These are phyloP conservation scores for Colletotrichum spinosum DNA, from an alignment of 2,329 filamentous ascomycete genomes.

Conservation along the genomic window DNA sequence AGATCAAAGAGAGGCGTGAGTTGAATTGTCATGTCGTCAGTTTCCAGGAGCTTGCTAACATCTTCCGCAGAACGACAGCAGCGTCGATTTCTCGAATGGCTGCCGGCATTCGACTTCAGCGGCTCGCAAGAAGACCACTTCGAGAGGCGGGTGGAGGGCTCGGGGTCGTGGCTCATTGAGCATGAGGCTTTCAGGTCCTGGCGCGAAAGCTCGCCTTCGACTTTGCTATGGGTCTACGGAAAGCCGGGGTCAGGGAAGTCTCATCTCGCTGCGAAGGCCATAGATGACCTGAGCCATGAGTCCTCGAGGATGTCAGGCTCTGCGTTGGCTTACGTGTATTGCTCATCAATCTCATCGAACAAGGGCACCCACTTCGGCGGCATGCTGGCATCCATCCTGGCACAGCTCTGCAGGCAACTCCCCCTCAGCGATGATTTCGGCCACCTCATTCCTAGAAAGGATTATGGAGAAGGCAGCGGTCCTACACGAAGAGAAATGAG, in stretches of 20 bases:
- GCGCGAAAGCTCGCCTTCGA: neutral
- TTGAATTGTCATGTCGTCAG: neutral
- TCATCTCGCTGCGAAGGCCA: conserved; percentile 4
- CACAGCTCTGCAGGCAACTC: no score
- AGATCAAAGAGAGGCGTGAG: neutral
- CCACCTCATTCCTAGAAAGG: no score
- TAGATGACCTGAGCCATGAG: neutral
- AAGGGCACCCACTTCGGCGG: no score
- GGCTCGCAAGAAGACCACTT: conserved; percentile 7
- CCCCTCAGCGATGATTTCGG: no score
- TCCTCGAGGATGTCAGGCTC: no score
- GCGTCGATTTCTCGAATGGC: conserved; percentile 1
- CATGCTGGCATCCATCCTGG: no score
- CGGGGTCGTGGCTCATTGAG: neutral
- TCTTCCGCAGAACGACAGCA: conserved; percentile 1
- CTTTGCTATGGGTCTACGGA: conserved; percentile 12
- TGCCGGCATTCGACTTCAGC: conserved; percentile 7
- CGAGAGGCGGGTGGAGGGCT: neutral
- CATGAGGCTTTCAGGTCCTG: neutral
- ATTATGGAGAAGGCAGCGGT: no score
- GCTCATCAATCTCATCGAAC: no score
- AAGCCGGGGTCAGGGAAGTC: conserved; percentile 19
- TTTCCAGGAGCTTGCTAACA: neutral
- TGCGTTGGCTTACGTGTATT: no score
- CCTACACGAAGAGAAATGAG: no score